phyloP scores from a whole-genome alignment of 2,329 filamentous ascomycete genomes.

The Pseudogymnoascus sp. region DNA sequence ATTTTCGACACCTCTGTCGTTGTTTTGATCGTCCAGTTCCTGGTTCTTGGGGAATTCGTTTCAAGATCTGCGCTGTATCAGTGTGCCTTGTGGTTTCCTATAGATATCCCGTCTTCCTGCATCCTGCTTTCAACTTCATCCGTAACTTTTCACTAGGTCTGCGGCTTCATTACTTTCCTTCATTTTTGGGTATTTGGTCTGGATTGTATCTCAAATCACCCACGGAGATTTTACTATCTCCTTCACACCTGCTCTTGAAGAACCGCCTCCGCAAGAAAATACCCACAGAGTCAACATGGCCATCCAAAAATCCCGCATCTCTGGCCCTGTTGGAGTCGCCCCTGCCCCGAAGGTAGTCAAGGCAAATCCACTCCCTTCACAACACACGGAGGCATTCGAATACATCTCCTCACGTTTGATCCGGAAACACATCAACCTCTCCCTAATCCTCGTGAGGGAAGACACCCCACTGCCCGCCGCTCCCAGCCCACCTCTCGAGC shows the following conservation, averaged over 20 bases:
- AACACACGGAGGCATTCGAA: slow-evolving; percentile 46
- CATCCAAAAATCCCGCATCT: slow-evolving; percentile 45
- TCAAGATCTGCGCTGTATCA: background rate
- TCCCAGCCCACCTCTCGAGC: slow-evolving; percentile 1
- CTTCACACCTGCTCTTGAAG: background rate
- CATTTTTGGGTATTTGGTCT: slow-evolving; percentile 1
- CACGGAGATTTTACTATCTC: background rate
- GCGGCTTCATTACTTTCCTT: slow-evolving; percentile 3
- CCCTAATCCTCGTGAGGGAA: slow-evolving; percentile 47
- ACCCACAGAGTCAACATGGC: slow-evolving; percentile 17
- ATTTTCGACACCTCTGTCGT: background rate
- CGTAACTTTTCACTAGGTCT: background rate
- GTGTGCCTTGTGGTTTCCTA: background rate
- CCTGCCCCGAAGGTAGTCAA: slow-evolving; percentile 44
- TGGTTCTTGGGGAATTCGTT: slow-evolving; percentile 4
- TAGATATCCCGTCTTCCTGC: background rate
- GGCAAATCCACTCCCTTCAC: slow-evolving; percentile 46
- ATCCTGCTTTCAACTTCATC: background rate
- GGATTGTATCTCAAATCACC: background rate
- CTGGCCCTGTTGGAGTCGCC: slow-evolving; percentile 54
- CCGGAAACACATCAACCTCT: slow-evolving; percentile 46
- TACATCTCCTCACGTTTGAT: slow-evolving; percentile 48
- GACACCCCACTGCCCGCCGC: slow-evolving; percentile 45
- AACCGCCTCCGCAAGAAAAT: background rate
- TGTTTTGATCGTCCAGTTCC: background rate